These are phyloP conservation scores for Metarhizium rileyi DNA, from an alignment of 2,329 filamentous ascomycete genomes.

Conservation along the genomic window DNA sequence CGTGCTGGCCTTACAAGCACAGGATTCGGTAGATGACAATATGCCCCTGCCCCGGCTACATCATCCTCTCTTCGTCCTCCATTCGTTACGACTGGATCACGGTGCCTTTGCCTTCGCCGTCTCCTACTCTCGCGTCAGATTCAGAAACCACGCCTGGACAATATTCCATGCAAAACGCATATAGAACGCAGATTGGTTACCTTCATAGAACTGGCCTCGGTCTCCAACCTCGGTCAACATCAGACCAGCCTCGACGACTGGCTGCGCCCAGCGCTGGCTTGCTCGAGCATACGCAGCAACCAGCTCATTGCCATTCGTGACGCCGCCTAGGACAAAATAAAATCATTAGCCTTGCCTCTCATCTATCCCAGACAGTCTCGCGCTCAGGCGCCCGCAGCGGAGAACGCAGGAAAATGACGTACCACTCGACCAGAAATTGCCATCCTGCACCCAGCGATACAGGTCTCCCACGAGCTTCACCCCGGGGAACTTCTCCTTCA, in stretches of 20 bases:
- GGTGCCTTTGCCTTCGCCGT: background rate
- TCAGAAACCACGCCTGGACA: conserved; percentile 23
- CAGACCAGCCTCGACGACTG: conserved; percentile 34
- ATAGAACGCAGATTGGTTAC: conserved; percentile 23
- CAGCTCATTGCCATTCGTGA: conserved; percentile 48
- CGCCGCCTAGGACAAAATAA: conserved; percentile 29
- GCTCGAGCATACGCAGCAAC: conserved; percentile 40
- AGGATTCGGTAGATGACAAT: no score
- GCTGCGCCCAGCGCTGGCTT: conserved; percentile 30
- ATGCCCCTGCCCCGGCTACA: no score
- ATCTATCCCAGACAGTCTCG: no score
- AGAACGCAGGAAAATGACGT: conserved; percentile 10
- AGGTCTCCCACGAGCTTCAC: conserved; percentile 34
- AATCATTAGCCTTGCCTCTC: background rate
- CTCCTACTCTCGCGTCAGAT: background rate
- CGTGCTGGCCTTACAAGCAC: no score
- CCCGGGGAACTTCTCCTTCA: conserved; percentile 28
- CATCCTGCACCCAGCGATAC: conserved; percentile 41
- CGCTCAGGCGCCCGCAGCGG: no score
- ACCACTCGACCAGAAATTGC: conserved; percentile 47
- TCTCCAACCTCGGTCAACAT: conserved; percentile 39
- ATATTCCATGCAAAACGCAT: conserved; percentile 28
- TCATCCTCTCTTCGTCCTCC: background rate
- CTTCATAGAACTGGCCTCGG: conserved; percentile 32
- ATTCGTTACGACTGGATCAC: background rate